Conservation (phyloP, 352 stramenopile genomes). For the Globisporangium acanthophoron region DNA sequence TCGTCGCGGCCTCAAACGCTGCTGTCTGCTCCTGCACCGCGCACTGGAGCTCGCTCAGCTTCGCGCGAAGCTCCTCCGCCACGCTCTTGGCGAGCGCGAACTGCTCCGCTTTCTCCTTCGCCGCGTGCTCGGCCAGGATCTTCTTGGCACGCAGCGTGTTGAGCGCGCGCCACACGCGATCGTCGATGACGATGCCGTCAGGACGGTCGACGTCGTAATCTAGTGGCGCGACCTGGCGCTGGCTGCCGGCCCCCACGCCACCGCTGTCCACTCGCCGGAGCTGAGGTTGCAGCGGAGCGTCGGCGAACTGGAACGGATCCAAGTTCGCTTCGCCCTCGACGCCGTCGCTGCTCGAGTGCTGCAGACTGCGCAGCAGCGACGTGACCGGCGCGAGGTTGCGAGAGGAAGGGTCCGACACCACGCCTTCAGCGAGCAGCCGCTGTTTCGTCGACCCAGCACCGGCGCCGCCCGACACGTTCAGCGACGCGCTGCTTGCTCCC, state of each 20-base stretch:
- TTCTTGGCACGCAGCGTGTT: conserved; percentile 62
- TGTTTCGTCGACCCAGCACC: conserved; percentile 22
- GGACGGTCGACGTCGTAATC: conserved; percentile 67
- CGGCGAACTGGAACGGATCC: conserved; percentile 69
- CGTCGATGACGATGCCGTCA: conserved; percentile 55
- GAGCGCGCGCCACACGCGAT: conserved; percentile 57
- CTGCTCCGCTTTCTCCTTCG: conserved; percentile 53
- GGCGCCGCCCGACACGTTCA: conserved; percentile 7
- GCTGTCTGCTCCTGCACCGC: conserved; percentile 22
- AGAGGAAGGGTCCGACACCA: conserved; percentile 20
- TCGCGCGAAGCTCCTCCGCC: conserved; percentile 46
- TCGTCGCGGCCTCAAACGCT: conserved; percentile 8
- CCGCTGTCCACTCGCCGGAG: conserved; percentile 8
- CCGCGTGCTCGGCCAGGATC: conserved; percentile 47
- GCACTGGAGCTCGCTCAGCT: conserved; percentile 36
- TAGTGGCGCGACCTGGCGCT: conserved; percentile 50
- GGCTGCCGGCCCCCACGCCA: not conserved
- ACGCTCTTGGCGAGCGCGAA: conserved; percentile 37
- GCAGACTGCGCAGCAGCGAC: conserved; percentile 29
- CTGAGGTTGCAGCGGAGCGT: conserved; percentile 24
- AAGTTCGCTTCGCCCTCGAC: conserved; percentile 43
- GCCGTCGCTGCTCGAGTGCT: conserved; percentile 18
- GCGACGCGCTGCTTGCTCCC: conserved; percentile 11
- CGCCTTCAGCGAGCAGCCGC: conserved; percentile 34
- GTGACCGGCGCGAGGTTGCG: conserved; percentile 17